A percentile compares a stretch with the other conserved stretches of the same genome.
Evolutionary conservation across 2,329 filamentous ascomycete genomes (phyloP).

Genomic region (Penicillium brasilianum): DNA sequence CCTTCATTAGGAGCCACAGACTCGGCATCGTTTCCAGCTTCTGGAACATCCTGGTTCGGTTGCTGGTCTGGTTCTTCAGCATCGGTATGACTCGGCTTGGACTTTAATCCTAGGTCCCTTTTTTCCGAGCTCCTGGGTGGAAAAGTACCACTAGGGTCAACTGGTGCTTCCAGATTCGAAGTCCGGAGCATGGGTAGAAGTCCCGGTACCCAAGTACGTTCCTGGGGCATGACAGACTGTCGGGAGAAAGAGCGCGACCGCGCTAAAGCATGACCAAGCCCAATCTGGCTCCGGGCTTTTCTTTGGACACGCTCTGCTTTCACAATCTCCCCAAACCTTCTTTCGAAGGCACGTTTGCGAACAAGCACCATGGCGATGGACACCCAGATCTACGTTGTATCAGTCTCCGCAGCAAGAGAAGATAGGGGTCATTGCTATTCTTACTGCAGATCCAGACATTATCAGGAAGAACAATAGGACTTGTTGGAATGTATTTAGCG

Average conservation of each 20-base stretch:
- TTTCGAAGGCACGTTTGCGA: conserved; percentile 6
- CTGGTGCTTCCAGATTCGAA: not conserved
- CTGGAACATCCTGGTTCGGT: not conserved
- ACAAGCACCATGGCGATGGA: conserved; percentile 4
- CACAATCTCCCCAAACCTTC: conserved; percentile 6
- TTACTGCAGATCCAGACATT: conserved; percentile 49
- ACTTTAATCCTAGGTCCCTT: not conserved
- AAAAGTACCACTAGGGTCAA: not conserved
- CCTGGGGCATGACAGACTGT: not conserved
- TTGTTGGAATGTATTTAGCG: conserved; percentile 56
- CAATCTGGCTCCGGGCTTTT: not conserved
- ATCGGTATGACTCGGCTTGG: not conserved
- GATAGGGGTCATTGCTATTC: not conserved
- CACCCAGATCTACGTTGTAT: conserved; percentile 8
- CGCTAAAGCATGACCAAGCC: not conserved
- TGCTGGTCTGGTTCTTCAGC: not conserved
- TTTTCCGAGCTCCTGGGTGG: not conserved
- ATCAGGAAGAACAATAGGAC: conserved; percentile 54
- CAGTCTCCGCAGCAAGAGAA: not conserved
- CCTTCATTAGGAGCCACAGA: not conserved
- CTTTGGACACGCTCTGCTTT: conserved; percentile 6
- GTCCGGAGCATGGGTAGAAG: not conserved
- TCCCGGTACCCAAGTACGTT: not conserved
- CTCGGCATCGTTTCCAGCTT: not conserved
- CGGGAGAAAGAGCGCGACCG: conserved; percentile 3